Percentiles rank a stretch among this genome's conserved stretches.
phyloP scores from a whole-genome alignment of 164 flowering plant species.

The Umbellularia californica region DNA sequence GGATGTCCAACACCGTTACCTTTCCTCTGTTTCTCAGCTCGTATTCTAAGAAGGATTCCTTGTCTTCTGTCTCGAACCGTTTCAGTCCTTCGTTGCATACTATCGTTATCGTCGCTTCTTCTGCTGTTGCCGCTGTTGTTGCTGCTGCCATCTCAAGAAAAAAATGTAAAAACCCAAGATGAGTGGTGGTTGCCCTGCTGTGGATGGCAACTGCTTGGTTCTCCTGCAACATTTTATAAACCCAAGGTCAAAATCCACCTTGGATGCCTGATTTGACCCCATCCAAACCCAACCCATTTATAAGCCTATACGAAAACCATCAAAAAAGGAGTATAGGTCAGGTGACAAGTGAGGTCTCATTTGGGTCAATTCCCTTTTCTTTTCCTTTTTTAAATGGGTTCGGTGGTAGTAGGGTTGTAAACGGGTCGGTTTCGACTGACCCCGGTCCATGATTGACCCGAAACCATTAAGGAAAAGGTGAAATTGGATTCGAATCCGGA shows the following conservation, averaged over 20 bases:
- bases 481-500: no score
- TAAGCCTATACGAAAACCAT: no score
- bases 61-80: constrained; percentile 76
- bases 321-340: no score
- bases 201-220: neutral
- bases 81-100: constrained; percentile 45
- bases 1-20: constrained; percentile 70
- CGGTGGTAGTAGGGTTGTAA: neutral
- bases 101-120: constrained; percentile 44
- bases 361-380: neutral
- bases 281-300: no score
- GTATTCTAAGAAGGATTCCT: constrained; percentile 60
- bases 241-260: no score
- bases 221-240: neutral
- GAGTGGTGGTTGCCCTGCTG: neutral
- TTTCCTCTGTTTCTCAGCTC: constrained; percentile 34
- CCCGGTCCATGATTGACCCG: no score
- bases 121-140: neutral
- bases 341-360: no score
- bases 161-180: neutral
- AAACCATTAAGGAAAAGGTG: no score
- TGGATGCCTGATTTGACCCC: no score
- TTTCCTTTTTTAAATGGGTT: neutral
- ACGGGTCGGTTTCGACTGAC: no score
- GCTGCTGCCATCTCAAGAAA: constrained; percentile 13